These are phyloP conservation scores for Wakefieldia striispora DNA, from an alignment of 768 basidiomycete species.

Conservation along the genomic window DNA sequence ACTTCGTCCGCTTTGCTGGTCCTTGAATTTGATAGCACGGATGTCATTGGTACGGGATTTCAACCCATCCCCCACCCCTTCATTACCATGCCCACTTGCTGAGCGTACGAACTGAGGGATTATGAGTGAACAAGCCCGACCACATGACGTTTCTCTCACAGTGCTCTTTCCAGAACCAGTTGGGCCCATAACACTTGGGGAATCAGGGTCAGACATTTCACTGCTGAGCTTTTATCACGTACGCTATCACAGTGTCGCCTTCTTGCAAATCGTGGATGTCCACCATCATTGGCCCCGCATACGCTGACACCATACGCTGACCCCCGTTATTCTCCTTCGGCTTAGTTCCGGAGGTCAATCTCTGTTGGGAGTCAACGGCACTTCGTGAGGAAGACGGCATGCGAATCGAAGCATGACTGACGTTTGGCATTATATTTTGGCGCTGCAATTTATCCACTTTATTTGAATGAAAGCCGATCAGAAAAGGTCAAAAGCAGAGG, in stretches of 20 bases:
- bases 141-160: background rate
- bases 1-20: background rate
- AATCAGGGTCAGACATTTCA: background rate
- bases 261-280: too few relatives aligned
- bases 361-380: too few relatives aligned
- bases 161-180: constrained; percentile 16
- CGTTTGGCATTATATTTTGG: too few relatives aligned
- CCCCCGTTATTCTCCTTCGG: too few relatives aligned
- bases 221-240: background rate
- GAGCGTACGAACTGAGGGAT: constrained; percentile 7
- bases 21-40: constrained; percentile 2
- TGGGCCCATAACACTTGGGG: constrained; percentile 16
- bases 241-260: constrained; percentile 15
- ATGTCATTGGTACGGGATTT: constrained; percentile 11
- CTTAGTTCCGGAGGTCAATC: too few relatives aligned
- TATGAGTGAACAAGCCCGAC: background rate
- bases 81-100: background rate
- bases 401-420: too few relatives aligned
- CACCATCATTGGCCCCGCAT: too few relatives aligned
- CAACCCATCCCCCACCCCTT: constrained; percentile 8
- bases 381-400: too few relatives aligned
- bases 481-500: too few relatives aligned
- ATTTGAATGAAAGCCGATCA: too few relatives aligned
- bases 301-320: too few relatives aligned
- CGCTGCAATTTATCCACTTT: too few relatives aligned